Conservation (phyloP, 2,329 filamentous ascomycete genomes). For the Aspergillus oerlinghausenensis region DNA sequence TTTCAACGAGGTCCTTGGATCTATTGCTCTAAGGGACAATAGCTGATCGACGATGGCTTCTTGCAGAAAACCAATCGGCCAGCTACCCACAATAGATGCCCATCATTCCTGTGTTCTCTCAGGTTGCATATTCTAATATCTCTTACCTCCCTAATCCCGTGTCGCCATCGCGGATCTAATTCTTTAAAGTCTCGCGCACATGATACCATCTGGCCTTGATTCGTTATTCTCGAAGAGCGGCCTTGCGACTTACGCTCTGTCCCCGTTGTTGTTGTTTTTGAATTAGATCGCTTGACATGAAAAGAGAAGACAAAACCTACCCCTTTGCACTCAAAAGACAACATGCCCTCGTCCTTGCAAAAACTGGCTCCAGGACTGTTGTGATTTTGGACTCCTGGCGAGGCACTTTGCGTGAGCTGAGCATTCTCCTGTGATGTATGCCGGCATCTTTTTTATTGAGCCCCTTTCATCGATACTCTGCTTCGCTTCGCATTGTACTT, state of each 20-base stretch:
- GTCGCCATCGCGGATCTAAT: conserved; percentile 30
- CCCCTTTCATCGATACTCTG: conserved; percentile 20
- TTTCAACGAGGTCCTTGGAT: conserved; percentile 14
- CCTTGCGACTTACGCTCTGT: conserved; percentile 23
- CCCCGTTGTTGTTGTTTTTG: conserved; percentile 17
- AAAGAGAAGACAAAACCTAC: conserved; percentile 13
- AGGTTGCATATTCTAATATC: conserved; percentile 29
- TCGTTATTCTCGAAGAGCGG: conserved; percentile 26
- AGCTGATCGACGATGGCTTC: conserved; percentile 30
- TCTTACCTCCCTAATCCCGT: conserved; percentile 30
- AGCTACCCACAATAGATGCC: conserved; percentile 35
- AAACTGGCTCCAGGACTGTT: conserved; percentile 14
- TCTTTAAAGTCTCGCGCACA: conserved; percentile 27
- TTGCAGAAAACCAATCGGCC: conserved; percentile 33
- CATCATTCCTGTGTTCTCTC: conserved; percentile 18
- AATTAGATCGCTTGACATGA: conserved; percentile 22
- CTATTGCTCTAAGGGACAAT: conserved; percentile 19
- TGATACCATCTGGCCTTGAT: conserved; percentile 36
- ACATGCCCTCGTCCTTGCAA: conserved; percentile 1
- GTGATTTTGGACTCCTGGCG: conserved; percentile 17
- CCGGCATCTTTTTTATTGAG: conserved; percentile 8
- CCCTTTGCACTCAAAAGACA: conserved; percentile 6
- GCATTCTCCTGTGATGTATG: conserved; percentile 17
- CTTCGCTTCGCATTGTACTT: conserved; percentile 6
- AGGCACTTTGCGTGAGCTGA: conserved; percentile 20